These are phyloP conservation scores for Acanthamoeba divionensis DNA, from an alignment of 208 protist species.

Conservation along the genomic window DNA sequence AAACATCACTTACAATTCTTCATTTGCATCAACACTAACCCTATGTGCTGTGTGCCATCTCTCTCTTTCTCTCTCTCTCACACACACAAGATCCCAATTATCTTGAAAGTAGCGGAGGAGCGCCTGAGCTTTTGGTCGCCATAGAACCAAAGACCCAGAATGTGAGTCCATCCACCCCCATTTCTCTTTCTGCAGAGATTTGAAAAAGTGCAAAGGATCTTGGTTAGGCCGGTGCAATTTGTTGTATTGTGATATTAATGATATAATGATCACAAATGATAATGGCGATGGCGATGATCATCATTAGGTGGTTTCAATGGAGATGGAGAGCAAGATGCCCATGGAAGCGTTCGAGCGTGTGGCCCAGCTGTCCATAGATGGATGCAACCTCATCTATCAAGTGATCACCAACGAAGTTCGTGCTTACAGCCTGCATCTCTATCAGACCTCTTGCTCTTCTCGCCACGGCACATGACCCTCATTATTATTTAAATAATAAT, in stretches of 20 bases:
- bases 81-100: conserved; percentile 73
- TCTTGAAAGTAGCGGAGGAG: conserved; percentile 74
- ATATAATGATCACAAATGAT: no score
- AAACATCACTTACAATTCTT: background rate
- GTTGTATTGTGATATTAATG: no score
- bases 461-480: no score
- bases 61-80: background rate
- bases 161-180: no score
- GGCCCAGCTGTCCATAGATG: conserved; percentile 66
- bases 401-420: background rate
- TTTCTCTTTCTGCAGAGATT: no score
- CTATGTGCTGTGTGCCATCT: background rate
- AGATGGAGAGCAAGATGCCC: conserved; percentile 80
- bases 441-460: no score
- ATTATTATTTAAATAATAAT: no score
- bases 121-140: conserved; percentile 78
- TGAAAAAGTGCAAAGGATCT: no score
- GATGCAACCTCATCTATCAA: conserved; percentile 73
- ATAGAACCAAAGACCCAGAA: conserved; percentile 72
- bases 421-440: conserved; percentile 14
- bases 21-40: background rate
- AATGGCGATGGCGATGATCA: no score
- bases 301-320: conserved; percentile 68
- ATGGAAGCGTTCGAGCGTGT: conserved; percentile 76
- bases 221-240: no score